These are phyloP conservation scores for Penicillium olsonii DNA, from an alignment of 2,329 filamentous ascomycete species.

Conservation along the genomic window DNA sequence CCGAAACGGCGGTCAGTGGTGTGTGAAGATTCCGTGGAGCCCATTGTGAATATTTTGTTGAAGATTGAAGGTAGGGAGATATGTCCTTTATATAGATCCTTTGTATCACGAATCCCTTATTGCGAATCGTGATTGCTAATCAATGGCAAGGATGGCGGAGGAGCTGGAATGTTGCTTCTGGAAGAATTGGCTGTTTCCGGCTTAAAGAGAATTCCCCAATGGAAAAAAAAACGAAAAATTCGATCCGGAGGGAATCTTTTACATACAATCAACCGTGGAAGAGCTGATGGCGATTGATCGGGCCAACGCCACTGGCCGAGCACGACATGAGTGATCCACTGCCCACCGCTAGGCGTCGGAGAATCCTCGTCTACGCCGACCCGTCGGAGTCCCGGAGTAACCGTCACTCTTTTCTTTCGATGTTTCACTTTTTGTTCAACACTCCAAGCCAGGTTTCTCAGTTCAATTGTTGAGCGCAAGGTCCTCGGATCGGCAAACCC, in stretches of 20 bases:
- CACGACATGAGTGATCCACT: constrained; percentile 18
- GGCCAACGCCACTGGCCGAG: constrained; percentile 17
- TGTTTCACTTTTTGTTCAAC: not conserved
- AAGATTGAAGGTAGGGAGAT: constrained; percentile 7
- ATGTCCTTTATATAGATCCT: constrained; percentile 10
- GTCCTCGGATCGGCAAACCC: too few relatives aligned
- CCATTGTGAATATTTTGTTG: constrained; percentile 17
- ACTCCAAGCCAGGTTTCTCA: too few relatives aligned
- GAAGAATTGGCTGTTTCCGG: constrained; percentile 1
- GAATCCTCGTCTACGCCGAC: constrained; percentile 20
- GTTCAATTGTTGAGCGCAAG: too few relatives aligned
- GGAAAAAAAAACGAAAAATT: constrained; percentile 15
- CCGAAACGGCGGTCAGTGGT: constrained; percentile 77
- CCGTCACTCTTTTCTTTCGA: constrained; percentile 6
- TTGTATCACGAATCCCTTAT: constrained; percentile 4
- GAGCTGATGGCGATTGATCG: constrained; percentile 22
- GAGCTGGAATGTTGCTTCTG: constrained; percentile 5
- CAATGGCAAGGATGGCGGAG: constrained; percentile 7
- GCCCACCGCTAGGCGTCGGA: constrained; percentile 17
- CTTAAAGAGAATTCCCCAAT: constrained; percentile 8
- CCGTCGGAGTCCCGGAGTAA: constrained; percentile 25
- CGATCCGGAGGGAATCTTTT: constrained; percentile 22
- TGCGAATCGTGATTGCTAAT: constrained; percentile 14
- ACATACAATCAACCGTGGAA: constrained; percentile 25
- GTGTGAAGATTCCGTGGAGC: constrained; percentile 41